A percentile compares a stretch with the other conserved stretches of the same genome.
These are phyloP conservation scores for Simmondsia chinensis DNA, from an alignment of 148 eudicot genomes.

Conservation along the genomic window DNA sequence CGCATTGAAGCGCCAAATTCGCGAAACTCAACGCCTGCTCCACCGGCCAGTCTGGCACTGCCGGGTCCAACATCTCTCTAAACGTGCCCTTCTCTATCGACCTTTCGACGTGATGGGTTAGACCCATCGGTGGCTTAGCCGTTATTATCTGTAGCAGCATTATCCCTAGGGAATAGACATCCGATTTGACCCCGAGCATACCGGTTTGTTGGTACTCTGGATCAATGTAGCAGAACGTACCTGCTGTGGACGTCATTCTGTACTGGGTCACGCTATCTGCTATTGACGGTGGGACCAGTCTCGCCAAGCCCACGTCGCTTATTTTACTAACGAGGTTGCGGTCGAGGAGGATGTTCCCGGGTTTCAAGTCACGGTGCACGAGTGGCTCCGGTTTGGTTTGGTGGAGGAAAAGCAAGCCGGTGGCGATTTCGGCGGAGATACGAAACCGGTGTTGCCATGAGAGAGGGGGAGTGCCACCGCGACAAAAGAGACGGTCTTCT, in stretches of 20 bases:
- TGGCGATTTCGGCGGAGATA: slow-evolving; percentile 75
- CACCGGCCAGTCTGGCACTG: slow-evolving; percentile 65
- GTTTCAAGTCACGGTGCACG: slow-evolving; percentile 89
- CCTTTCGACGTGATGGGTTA: slow-evolving; percentile 53
- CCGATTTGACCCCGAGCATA: slow-evolving; percentile 80
- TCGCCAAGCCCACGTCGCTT: slow-evolving; percentile 82
- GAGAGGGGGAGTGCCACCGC: slow-evolving; percentile 46
- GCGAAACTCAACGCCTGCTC: slow-evolving; percentile 64
- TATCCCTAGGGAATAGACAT: slow-evolving; percentile 77
- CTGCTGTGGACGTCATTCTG: slow-evolving; percentile 85
- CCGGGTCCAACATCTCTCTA: slow-evolving; percentile 44
- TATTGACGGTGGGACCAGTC: slow-evolving; percentile 80
- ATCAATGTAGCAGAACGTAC: slow-evolving; percentile 92
- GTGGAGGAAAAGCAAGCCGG: slow-evolving; percentile 78
- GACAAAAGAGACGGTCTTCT: slow-evolving; percentile 63
- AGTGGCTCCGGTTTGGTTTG: slow-evolving; percentile 91
- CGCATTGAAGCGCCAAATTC: slow-evolving; percentile 52
- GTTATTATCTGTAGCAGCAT: slow-evolving; percentile 75
- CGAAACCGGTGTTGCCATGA: slow-evolving; percentile 78
- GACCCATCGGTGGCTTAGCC: slow-evolving; percentile 77
- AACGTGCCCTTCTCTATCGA: slow-evolving; percentile 62
- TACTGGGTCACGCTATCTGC: slow-evolving; percentile 76
- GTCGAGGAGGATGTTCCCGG: slow-evolving; percentile 77
- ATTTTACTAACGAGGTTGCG: slow-evolving; percentile 81
- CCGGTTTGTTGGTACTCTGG: slow-evolving; percentile 98